Base-by-base conservation (phyloP, 768 basidiomycete genomes). In the Leccinellum luteum region DNA sequence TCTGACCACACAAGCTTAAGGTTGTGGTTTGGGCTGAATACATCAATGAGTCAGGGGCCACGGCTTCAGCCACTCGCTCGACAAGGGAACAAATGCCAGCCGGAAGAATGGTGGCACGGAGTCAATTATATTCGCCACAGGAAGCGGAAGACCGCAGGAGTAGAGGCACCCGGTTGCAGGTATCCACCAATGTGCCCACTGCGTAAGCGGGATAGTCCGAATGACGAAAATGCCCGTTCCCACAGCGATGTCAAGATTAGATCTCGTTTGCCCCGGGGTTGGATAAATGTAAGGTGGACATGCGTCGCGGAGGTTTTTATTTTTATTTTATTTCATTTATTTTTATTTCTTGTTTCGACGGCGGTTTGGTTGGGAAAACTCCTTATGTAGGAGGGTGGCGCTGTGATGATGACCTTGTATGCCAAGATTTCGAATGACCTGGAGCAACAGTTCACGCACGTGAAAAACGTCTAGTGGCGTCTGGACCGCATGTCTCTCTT, bases 401-500 rank as follows among this genome's bases (percentile, higher is more conserved):
- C 55, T 34, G 30, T 31, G 41, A 43, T 31, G 41, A 43, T 43
- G 41, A 43, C 41, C 41, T 43, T 34, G 55, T 35, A 34, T 49
- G 54, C 53, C 56, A 63, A 27, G 3, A 12, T 23, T 44, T 35
- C 51, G 50, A 58, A 49, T 54, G 57, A 44, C 38, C 52, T 44
- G 60, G 64, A 32, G 47, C 44, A 60, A 67, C 38, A 2, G 57
- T 57, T 58, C 28, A 63, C 58, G 63, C 69, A 71, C 58, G 69
- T 69, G 68, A 71, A 45, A 65, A 61, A 62, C 57, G 65, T 48
- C 64, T 57, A 62, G 69, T 73, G 71, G 69, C 66, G 71, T 65
- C 41, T 48, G 51, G 23, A 51, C 62, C 61, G 52, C 61, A 64
- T 68, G 64, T 58, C 41, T 15, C 2, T 23, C 32, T 25, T 51